Conservation (phyloP, 305 asterid species). For the Fraxinus sp. region DNA sequence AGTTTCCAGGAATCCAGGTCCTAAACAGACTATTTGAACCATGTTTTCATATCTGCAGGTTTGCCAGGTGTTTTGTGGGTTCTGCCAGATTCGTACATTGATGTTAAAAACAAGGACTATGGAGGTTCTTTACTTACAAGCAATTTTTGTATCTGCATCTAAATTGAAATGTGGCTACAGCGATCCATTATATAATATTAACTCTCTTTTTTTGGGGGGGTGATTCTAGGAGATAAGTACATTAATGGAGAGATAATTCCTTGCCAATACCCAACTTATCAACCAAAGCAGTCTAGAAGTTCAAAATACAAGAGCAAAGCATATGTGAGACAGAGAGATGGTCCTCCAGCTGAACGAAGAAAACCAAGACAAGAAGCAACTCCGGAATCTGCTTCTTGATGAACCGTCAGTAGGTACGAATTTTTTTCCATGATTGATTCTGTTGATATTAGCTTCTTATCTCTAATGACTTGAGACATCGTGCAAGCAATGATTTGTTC, state of each 20-base stretch:
- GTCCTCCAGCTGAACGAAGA: constrained; percentile 72
- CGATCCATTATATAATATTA: not conserved
- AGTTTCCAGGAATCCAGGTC: not conserved
- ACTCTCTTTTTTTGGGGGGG: not conserved
- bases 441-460: constrained; percentile 1
- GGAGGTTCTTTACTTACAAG: constrained; percentile 62
- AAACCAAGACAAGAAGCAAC: constrained; percentile 63
- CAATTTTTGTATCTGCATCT: not conserved
- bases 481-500: not conserved
- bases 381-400: constrained; percentile 52
- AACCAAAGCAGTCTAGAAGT: constrained; percentile 68
- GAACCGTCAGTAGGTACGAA: constrained; percentile 11
- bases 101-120: constrained; percentile 95
- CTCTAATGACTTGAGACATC: not conserved
- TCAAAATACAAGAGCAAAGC: constrained; percentile 84
- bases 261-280: constrained; percentile 89
- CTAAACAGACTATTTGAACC: not conserved
- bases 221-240: constrained; percentile 77
- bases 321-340: constrained; percentile 88
- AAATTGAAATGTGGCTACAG: not conserved
- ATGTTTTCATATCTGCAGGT: constrained; percentile 46
- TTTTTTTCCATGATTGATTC: constrained; percentile 7
- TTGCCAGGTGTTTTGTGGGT: constrained; percentile 98
- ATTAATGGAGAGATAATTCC: constrained; percentile 93
- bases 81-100: constrained; percentile 91